These are phyloP conservation scores for Rhizomucor miehei DNA, from an alignment of 371 early-diverging fungal species.

Conservation along the genomic window DNA sequence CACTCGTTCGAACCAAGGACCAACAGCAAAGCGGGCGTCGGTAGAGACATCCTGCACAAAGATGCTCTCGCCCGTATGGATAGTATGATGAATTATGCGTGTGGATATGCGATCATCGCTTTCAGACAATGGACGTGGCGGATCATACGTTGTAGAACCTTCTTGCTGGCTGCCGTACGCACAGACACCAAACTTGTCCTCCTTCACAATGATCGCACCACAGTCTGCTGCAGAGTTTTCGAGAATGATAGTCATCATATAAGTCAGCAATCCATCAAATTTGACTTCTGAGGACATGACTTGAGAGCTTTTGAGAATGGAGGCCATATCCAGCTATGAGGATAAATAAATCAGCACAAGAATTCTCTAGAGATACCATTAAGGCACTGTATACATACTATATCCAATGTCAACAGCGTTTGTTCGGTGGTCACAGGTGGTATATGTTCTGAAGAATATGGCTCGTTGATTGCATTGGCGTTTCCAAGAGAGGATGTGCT, in stretches of 20 bases:
- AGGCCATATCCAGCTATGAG: constrained; percentile 29
- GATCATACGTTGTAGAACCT: constrained; percentile 37
- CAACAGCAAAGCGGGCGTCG: constrained; percentile 38
- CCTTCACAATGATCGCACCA: constrained; percentile 42
- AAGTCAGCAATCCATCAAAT: constrained; percentile 34
- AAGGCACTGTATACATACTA: constrained; percentile 16
- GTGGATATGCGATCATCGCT: constrained; percentile 31
- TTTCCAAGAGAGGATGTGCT: constrained; percentile 30
- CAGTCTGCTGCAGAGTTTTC: constrained; percentile 45
- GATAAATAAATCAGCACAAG: constrained; percentile 43
- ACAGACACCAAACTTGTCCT: constrained; percentile 36
- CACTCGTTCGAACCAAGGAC: constrained; percentile 39
- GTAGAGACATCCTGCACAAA: constrained; percentile 34
- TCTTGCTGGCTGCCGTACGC: constrained; percentile 40
- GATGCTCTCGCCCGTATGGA: constrained; percentile 37
- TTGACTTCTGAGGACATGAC: constrained; percentile 46
- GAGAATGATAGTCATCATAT: constrained; percentile 41
- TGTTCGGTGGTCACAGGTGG: constrained; percentile 42
- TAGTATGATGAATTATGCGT: constrained; percentile 35
- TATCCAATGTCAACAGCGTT: constrained; percentile 40
- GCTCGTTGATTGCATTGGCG: constrained; percentile 25
- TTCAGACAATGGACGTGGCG: constrained; percentile 29
- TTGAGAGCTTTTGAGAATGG: constrained; percentile 45
- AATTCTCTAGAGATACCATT: constrained; percentile 1
- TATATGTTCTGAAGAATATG: constrained; percentile 27